These are phyloP conservation scores for Rosa rugosa DNA, from an alignment of 306 rosid genomes.

Conservation along the genomic window DNA sequence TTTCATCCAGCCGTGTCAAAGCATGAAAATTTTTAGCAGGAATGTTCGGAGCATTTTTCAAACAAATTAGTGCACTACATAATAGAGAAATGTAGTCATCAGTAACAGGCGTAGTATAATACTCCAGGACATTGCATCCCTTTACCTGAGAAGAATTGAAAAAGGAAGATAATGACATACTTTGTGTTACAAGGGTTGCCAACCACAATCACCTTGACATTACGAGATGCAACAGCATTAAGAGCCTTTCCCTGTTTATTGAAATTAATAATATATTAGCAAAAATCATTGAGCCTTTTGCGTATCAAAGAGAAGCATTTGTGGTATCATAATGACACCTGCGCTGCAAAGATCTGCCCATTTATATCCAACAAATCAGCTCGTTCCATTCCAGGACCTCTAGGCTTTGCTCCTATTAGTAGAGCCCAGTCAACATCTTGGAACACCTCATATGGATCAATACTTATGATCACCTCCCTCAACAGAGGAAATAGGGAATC, in stretches of 20 bases:
- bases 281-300: conserved; percentile 18
- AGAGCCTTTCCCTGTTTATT: conserved; percentile 76
- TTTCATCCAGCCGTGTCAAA: conserved; percentile 92
- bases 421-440: conserved; percentile 96
- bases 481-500: conserved; percentile 87
- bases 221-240: conserved; percentile 79
- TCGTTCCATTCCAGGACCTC: conserved; percentile 99
- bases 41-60: conserved; percentile 97
- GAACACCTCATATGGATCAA: conserved; percentile 92
- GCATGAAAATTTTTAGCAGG: conserved; percentile 95
- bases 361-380: conserved; percentile 82
- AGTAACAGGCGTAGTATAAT: conserved; percentile 12
- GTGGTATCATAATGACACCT: conserved; percentile 43
- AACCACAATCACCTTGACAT: conserved; percentile 88
- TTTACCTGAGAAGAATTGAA: background rate
- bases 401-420: conserved; percentile 95
- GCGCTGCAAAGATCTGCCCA: conserved; percentile 82
- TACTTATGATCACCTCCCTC: conserved; percentile 83
- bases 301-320: background rate
- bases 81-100: conserved; percentile 25
- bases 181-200: conserved; percentile 98
- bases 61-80: conserved; percentile 82
- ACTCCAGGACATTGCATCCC: conserved; percentile 17
- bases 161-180: conserved; percentile 41
- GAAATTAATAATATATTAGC: background rate